A percentile compares a stretch with the other conserved stretches of the same genome.
Conservation (phyloP, 495 filamentous ascomycete genomes). For the Hypoxylon crocopeplum region DNA sequence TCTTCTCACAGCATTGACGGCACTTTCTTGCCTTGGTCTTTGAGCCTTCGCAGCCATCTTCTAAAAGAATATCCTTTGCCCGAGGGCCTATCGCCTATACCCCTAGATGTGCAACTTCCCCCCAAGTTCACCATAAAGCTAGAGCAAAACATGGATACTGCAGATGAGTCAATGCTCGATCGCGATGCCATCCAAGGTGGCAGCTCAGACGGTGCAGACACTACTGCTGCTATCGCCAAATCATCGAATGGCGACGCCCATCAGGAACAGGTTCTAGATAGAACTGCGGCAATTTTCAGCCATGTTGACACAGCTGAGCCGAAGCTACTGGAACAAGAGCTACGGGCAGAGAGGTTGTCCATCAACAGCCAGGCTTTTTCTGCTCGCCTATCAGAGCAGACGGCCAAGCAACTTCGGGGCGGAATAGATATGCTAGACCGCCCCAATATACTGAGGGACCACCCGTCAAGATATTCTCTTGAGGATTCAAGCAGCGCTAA, state of each 20-base stretch:
- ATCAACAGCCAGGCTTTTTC: conserved; percentile 18
- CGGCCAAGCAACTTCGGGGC: conserved; percentile 16
- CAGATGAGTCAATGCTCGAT: conserved; percentile 24
- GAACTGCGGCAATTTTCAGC: conserved; percentile 35
- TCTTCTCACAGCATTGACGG: conserved; percentile 67
- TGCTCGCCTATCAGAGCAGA: conserved; percentile 34
- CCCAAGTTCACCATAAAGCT: conserved; percentile 78
- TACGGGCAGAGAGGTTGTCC: conserved; percentile 28
- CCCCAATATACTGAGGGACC: conserved; percentile 44
- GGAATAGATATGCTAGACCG: conserved; percentile 42
- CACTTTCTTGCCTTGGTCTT: conserved; percentile 78
- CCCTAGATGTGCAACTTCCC: conserved; percentile 75
- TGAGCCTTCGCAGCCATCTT: conserved; percentile 67
- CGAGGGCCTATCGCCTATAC: conserved; percentile 69
- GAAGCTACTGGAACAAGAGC: conserved; percentile 4
- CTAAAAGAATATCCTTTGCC: conserved; percentile 74
- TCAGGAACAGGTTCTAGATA: conserved; percentile 21
- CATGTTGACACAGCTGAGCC: conserved; percentile 25
- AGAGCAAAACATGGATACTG: conserved; percentile 32
- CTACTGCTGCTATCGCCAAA: not conserved
- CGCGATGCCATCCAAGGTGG: not conserved
- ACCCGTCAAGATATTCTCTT: conserved; percentile 44
- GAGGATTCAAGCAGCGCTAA: conserved; percentile 3
- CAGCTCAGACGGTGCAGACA: not conserved
- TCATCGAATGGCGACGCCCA: not conserved